Percentiles rank a stretch among this genome's conserved stretches.
These are phyloP conservation scores for Aureobasidium lini DNA, from an alignment of 2,329 filamentous ascomycete species.

Conservation along the genomic window DNA sequence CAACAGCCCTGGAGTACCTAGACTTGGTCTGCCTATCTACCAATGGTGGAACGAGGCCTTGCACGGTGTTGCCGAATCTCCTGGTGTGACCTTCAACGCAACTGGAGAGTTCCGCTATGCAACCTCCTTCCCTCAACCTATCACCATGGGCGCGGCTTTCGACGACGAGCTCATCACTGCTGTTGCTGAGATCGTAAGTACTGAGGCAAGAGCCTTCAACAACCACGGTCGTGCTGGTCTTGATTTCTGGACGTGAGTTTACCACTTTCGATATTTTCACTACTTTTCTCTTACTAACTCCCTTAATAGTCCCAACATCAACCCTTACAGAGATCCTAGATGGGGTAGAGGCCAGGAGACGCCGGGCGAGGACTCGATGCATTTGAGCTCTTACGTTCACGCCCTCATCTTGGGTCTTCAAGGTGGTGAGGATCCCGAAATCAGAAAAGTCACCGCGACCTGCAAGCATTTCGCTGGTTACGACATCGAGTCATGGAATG, in stretches of 20 bases:
- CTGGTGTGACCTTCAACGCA: slow-evolving; percentile 49
- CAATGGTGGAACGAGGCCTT: slow-evolving; percentile 55
- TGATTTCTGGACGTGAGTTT: slow-evolving; percentile 48
- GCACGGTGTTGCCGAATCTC: slow-evolving; percentile 45
- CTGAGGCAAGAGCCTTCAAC: slow-evolving; percentile 58
- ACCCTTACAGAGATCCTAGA: slow-evolving; percentile 50
- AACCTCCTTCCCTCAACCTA: slow-evolving; percentile 59
- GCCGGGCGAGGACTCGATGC: slow-evolving; percentile 24
- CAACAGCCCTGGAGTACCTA: slow-evolving; percentile 43
- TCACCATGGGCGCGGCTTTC: slow-evolving; percentile 55
- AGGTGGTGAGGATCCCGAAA: slow-evolving; percentile 25
- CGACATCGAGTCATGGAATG: slow-evolving; percentile 27
- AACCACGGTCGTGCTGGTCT: slow-evolving; percentile 51
- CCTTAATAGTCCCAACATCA: slow-evolving; percentile 44
- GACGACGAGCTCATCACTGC: slow-evolving; percentile 54
- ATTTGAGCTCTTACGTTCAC: slow-evolving; percentile 28
- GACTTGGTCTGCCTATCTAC: slow-evolving; percentile 52
- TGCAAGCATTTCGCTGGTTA: slow-evolving; percentile 40
- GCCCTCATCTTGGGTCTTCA: slow-evolving; percentile 28
- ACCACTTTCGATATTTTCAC: too few relatives aligned
- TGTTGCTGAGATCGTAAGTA: slow-evolving; percentile 50
- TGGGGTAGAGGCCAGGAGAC: slow-evolving; percentile 25
- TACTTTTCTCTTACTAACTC: too few relatives aligned
- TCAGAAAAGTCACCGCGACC: slow-evolving; percentile 36
- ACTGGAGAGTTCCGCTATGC: slow-evolving; percentile 50